Evolutionary conservation across 2,329 filamentous ascomycete genomes (phyloP), one percentile per base, ranked within the genome.

Genomic region (Penicillium sp.): DNA sequence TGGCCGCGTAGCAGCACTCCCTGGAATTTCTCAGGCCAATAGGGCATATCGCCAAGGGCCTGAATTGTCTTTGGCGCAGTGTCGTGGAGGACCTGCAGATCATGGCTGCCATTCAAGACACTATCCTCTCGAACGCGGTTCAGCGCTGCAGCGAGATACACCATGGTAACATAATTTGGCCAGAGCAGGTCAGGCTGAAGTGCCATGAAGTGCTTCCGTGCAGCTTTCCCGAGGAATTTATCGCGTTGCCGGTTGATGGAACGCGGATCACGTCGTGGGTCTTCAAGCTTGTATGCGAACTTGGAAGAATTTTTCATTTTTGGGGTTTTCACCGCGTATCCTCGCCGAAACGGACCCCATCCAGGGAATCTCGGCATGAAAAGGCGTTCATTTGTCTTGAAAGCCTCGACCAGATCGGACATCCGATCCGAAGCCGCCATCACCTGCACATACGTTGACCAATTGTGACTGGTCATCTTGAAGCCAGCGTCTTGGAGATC

Each of bases 351-450:
- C 42, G 60, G 51, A 5, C 56, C 59, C 87, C 89, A 96, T 20
- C 89, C 88, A 9, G 79, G 78, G 79, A 89, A 95, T 27, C 79
- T 75, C 1, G 79, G 77, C 79, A 95, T 94, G 45, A 97, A 82
- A 50, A 81, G 80, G 22, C 75, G 70, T 70, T 97, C 91, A 63
- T 87, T 91, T 42, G 84, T 69, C 18, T 71, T 63, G 68, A 93
- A 95, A 29, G 89, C 89, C 16, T 63, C 53, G 10, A 68, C 20
- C 43, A 69, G 66, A 47, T 84, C 75, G 39, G 80, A 69, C 58
- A 78, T 77, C 37, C 77, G 74, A 37, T 77, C 76, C 44, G 81
- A 74, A 11, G 75, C 71, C 20, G 82, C 80, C 23, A 96, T 79
- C 41, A 77, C 69, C 58, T 85, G 80, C 45, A 95, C 77, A 54